Percentiles rank a stretch among this genome's conserved stretches.
Evolutionary conservation across 306 rosid genomes (phyloP).

Genomic region (Sindora glabra): DNA sequence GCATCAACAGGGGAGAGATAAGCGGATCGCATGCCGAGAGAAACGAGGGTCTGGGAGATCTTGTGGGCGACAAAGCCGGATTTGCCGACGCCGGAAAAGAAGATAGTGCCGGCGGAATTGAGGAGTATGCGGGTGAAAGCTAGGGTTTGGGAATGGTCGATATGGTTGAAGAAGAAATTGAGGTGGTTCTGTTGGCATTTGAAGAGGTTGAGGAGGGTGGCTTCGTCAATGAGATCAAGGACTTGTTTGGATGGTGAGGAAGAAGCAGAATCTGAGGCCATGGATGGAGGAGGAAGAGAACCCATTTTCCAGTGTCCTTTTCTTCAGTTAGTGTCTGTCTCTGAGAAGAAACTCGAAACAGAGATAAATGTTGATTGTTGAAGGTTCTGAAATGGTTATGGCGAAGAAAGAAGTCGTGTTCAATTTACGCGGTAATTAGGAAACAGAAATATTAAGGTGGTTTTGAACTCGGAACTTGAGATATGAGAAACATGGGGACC

Average conservation of each 20-base stretch:
- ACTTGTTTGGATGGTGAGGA: conserved; percentile 1
- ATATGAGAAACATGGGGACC: too few species aligned
- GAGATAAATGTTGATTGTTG: too few species aligned
- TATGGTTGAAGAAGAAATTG: conserved; percentile 81
- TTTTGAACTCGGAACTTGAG: too few species aligned
- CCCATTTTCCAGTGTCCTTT: conserved; percentile 21
- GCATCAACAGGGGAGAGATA: conserved; percentile 93
- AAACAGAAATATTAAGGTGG: too few species aligned
- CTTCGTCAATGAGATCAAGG: conserved; percentile 38
- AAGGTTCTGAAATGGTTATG: too few species aligned
- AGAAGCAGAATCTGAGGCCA: background rate
- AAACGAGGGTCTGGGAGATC: conserved; percentile 95
- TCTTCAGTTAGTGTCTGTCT: too few species aligned
- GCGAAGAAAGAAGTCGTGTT: too few species aligned
- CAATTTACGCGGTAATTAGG: too few species aligned
- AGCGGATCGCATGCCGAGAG: conserved; percentile 70
- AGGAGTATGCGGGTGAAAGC: conserved; percentile 74
- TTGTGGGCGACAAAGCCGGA: conserved; percentile 95
- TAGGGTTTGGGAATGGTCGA: conserved; percentile 78
- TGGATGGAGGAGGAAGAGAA: conserved; percentile 26
- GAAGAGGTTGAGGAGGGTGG: conserved; percentile 56
- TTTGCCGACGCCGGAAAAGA: conserved; percentile 91
- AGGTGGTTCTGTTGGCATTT: conserved; percentile 83
- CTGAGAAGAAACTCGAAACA: too few species aligned
- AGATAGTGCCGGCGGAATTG: conserved; percentile 61